Evolutionary conservation across 805 yeast genomes (phyloP).

Genomic region (Myxozyma udenii): DNA sequence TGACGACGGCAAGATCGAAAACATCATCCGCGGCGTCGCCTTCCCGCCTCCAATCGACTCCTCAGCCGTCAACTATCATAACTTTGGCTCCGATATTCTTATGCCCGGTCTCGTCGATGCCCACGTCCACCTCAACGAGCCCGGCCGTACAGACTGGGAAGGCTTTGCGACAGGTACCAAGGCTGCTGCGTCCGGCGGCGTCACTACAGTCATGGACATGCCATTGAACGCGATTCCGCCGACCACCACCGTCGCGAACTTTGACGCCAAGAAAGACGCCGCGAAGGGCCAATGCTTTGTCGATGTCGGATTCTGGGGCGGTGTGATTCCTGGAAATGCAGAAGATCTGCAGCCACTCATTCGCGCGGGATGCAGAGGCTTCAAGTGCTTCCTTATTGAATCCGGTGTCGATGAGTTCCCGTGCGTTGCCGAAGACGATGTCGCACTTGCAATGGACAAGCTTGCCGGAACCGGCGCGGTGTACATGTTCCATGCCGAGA

Average conservation of each 20-base stretch:
- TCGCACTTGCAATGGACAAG: conserved; percentile 59
- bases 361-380: conserved; percentile 85
- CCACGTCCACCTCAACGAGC: conserved; percentile 93
- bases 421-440: conserved; percentile 62
- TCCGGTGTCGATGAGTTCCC: conserved; percentile 98
- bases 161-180: conserved; percentile 96
- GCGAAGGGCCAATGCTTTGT: conserved; percentile 84
- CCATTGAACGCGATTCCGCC: conserved; percentile 96
- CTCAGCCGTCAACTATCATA: conserved; percentile 41
- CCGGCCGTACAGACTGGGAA: conserved; percentile 98
- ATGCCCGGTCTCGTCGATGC: conserved; percentile 92
- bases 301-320: conserved; percentile 96
- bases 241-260: conserved; percentile 77
- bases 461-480: conserved; percentile 66
- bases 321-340: conserved; percentile 76
- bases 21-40: conserved; percentile 39
- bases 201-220: conserved; percentile 93
- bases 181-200: conserved; percentile 95
- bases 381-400: conserved; percentile 88
- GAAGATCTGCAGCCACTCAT: conserved; percentile 70
- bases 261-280: conserved; percentile 70
- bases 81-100: conserved; percentile 61
- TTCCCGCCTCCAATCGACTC: conserved; percentile 8
- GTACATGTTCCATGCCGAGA: conserved; percentile 91
- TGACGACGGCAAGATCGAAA: conserved; percentile 56